These are phyloP conservation scores for Petunia axillaris DNA, from an alignment of 257 asterid genomes.

Conservation along the genomic window DNA sequence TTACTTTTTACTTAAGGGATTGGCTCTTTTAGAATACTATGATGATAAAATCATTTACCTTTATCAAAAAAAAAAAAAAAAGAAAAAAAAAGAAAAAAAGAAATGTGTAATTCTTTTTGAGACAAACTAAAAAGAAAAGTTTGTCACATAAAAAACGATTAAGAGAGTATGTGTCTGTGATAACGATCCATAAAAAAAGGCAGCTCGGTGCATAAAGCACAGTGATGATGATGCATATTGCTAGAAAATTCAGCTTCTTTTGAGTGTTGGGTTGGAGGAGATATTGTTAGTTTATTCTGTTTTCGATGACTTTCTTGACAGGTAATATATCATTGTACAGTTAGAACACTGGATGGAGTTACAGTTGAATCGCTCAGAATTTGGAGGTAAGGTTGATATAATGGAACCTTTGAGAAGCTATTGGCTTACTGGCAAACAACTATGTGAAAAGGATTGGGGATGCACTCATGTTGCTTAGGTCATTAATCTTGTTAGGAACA, in stretches of 20 bases:
- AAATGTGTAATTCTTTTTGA: no score
- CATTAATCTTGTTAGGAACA: not conserved
- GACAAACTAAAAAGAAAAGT: no score
- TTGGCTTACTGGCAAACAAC: not conserved
- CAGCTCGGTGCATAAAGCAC: no score
- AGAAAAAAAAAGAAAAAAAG: no score
- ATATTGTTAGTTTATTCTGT: not conserved
- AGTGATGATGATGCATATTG: slow-evolving; percentile 8
- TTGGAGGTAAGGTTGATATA: slow-evolving; percentile 63
- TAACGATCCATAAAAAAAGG: no score
- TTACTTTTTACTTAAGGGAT: no score
- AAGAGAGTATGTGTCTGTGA: no score
- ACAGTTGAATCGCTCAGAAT: slow-evolving; percentile 79
- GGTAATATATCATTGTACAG: slow-evolving; percentile 85
- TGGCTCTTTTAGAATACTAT: no score
- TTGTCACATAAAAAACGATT: no score
- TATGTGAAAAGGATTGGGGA: not conserved
- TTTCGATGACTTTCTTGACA: slow-evolving; percentile 38
- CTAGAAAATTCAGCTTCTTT: not conserved
- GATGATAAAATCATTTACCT: no score
- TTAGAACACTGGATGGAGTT: slow-evolving; percentile 89
- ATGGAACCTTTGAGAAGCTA: slow-evolving; percentile 2
- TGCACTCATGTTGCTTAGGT: not conserved
- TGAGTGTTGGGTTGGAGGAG: not conserved
- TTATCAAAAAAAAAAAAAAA: no score